These are phyloP conservation scores for Eutrema salsugineum DNA, from an alignment of 441 rosid species.

Conservation along the genomic window DNA sequence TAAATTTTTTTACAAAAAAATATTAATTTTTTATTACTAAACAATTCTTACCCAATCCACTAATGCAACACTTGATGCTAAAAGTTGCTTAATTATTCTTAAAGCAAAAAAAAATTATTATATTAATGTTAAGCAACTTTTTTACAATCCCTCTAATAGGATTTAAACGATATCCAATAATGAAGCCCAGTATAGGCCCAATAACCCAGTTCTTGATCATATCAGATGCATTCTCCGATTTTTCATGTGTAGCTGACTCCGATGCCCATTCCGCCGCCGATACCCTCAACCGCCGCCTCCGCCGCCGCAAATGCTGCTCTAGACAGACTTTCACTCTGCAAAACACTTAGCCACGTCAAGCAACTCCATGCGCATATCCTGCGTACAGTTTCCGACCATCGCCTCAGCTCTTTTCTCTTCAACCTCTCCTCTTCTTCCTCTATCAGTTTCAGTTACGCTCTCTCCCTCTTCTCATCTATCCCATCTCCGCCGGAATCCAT, in stretches of 20 bases:
- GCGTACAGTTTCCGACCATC: conserved; percentile 22
- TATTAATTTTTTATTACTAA: too few relatives aligned
- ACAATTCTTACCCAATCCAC: too few relatives aligned
- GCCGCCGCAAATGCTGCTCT: not conserved
- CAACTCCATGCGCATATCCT: conserved; percentile 47
- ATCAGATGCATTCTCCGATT: too few relatives aligned
- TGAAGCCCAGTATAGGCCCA: too few relatives aligned
- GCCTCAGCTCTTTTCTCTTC: conserved; percentile 24
- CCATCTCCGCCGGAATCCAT: conserved; percentile 17
- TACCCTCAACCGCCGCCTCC: conserved; percentile 5
- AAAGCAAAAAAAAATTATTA: too few relatives aligned
- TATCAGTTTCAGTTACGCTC: conserved; percentile 34
- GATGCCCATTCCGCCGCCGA: not conserved
- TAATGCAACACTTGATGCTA: too few relatives aligned
- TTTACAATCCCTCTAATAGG: too few relatives aligned
- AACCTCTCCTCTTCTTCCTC: conserved; percentile 39
- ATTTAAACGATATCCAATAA: too few relatives aligned
- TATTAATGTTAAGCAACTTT: too few relatives aligned
- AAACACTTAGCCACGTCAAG: conserved; percentile 34
- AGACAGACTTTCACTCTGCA: conserved; percentile 26
- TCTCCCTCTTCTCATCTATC: conserved; percentile 35
- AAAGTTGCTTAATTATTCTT: too few relatives aligned
- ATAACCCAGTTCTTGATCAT: too few relatives aligned
- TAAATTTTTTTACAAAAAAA: too few relatives aligned
- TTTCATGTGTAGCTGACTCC: not conserved